Base-by-base conservation (phyloP, 2,329 filamentous ascomycete genomes). In the Chaetomium olivaceum region DNA sequence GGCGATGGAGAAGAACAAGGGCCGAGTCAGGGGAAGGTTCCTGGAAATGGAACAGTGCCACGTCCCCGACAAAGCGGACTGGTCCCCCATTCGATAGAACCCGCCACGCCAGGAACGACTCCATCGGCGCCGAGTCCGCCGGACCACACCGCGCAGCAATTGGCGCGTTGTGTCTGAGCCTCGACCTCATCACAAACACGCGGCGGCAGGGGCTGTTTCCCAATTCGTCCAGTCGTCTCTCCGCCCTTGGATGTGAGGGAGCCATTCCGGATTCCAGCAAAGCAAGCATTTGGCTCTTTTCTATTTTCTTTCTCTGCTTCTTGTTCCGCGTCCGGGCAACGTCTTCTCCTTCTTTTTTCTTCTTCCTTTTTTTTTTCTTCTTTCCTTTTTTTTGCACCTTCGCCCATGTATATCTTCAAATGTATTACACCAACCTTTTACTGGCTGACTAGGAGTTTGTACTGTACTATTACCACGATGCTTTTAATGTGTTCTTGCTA, bases 401-500 rank as follows among this genome's bases (percentile, higher is more conserved):
- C 36, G 19, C 14, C 58, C 8, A 55, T 67, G 33, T 61, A 55
- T 61, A 54, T 61, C 43, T 61, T 54, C 25, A 23, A 43, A 54
- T 54, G 51, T 54, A 54, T 54, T 27, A 54, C 51, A 27, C 51
- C 23, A 27, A 14, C 14, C 16, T 31, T 54, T 29, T 36, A 9
- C 33, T 36, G 11, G 33, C 33, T 36, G 11, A 14, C 23, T 51
- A 25, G 25, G 50, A 16, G 25, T 54, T 54, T 54, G 51, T 54
- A 27, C 46, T 48, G 46, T 48, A 48, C 46, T 23, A 48, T 48
- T 48, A 48, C 12, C 46, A 48, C 46, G n/a, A 23, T 54, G 27
- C n/a, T 54, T 54, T 54, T 54, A 61, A 54, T 65, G 52, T 66
- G 43, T 66, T 61, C 61, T 61, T 58, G 16, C 43, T 61, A n/a